Evolutionary conservation across 306 rosid species (phyloP).

Genomic region (Corylus americana): DNA sequence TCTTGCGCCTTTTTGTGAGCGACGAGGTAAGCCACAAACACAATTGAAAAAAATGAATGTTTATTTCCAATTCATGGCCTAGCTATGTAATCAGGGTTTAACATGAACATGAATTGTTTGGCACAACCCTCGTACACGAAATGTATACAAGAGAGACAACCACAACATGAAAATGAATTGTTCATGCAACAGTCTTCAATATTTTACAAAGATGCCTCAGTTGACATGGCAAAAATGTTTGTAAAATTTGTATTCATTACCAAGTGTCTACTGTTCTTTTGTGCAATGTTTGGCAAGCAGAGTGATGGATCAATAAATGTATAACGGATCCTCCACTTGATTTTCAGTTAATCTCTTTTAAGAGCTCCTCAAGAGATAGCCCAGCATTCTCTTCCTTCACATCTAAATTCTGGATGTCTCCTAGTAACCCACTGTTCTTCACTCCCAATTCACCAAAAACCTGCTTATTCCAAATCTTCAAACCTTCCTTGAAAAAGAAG

Average conservation of each 20-base stretch:
- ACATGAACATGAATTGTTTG: too few relatives aligned
- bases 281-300: not conserved
- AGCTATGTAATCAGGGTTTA: not conserved
- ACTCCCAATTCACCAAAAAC: too few relatives aligned
- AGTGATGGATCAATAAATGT: not conserved
- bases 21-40: constrained; percentile 67
- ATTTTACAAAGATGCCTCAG: not conserved
- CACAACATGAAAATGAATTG: not conserved
- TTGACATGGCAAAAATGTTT: not conserved
- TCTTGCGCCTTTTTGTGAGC: constrained; percentile 63
- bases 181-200: not conserved
- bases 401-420: too few relatives aligned
- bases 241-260: not conserved
- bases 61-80: constrained; percentile 1
- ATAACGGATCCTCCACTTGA: not conserved
- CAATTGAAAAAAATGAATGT: not conserved
- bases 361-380: too few relatives aligned
- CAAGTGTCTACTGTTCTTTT: not conserved
- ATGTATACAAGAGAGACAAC: too few relatives aligned
- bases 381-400: too few relatives aligned
- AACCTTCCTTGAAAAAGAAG: too few relatives aligned
- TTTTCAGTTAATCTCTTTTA: not conserved
- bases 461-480: too few relatives aligned
- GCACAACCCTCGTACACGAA: too few relatives aligned
- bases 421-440: too few relatives aligned